Percentiles rank a stretch among this genome's conserved stretches.
Evolutionary conservation across 306 rosid genomes (phyloP).

Genomic region (Chamaecrista fasciculata): DNA sequence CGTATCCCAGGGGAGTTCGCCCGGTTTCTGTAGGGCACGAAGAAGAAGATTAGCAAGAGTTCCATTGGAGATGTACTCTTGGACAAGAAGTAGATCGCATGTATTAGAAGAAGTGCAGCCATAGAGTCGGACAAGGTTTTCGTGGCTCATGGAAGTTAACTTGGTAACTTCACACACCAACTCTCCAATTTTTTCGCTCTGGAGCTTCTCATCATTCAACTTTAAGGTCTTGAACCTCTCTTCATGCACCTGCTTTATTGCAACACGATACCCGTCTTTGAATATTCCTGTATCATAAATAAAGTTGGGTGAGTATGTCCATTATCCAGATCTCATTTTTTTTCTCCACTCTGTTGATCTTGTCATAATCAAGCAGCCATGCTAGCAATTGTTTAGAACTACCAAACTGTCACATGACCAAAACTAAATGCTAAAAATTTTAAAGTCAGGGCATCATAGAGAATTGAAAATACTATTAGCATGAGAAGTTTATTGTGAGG

Average conservation of each 20-base stretch:
- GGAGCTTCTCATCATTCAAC: slow-evolving; percentile 28
- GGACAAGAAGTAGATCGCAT: slow-evolving; percentile 62
- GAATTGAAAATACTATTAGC: neutral
- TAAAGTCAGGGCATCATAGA: neutral
- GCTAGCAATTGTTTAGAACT: neutral
- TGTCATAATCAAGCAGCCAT: slow-evolving; percentile 1
- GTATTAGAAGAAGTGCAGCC: slow-evolving; percentile 64
- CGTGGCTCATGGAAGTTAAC: slow-evolving; percentile 51
- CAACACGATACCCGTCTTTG: slow-evolving; percentile 31
- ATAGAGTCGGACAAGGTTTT: slow-evolving; percentile 60
- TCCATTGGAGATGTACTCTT: slow-evolving; percentile 65
- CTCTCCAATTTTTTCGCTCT: slow-evolving; percentile 15
- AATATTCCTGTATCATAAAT: slow-evolving; percentile 24
- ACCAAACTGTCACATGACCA: neutral
- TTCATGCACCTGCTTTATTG: slow-evolving; percentile 33
- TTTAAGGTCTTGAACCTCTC: slow-evolving; percentile 26
- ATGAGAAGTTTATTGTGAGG: neutral
- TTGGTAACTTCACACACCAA: slow-evolving; percentile 55
- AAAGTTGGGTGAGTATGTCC: neutral
- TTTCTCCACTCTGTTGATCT: neutral
- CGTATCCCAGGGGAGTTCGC: slow-evolving; percentile 42
- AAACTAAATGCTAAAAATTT: neutral
- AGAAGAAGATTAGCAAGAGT: slow-evolving; percentile 58
- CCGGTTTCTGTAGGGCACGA: slow-evolving; percentile 29
- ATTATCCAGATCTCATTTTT: neutral